These are phyloP conservation scores for Eremothecium gossypii DNA, from an alignment of 1,139 yeast genomes.

Conservation along the genomic window DNA sequence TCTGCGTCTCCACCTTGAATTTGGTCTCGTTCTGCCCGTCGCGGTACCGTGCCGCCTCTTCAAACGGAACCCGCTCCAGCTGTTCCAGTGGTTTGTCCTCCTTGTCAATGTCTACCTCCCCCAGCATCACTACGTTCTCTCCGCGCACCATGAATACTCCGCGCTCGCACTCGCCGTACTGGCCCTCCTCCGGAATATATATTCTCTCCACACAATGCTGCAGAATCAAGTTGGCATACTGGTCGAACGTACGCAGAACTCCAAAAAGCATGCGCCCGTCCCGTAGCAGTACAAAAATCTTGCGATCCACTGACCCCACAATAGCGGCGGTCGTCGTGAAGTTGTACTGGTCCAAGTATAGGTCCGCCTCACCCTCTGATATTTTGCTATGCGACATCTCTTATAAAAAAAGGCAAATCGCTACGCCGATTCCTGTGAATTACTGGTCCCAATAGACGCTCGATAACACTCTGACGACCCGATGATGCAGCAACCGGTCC, in stretches of 20 bases:
- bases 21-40: conserved; percentile 32
- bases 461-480: too few relatives aligned
- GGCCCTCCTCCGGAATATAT: conserved; percentile 43
- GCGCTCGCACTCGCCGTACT: conserved; percentile 64
- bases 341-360: conserved; percentile 52
- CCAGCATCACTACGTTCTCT: conserved; percentile 92
- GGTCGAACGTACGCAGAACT: conserved; percentile 89
- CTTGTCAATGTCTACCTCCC: conserved; percentile 83
- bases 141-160: conserved; percentile 92
- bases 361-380: conserved; percentile 34
- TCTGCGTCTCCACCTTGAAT: conserved; percentile 39
- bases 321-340: conserved; percentile 96
- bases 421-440: neutral
- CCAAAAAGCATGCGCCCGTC: conserved; percentile 90
- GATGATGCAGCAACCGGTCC: too few relatives aligned
- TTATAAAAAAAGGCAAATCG: neutral
- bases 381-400: conserved; percentile 15
- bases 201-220: conserved; percentile 88
- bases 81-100: conserved; percentile 64
- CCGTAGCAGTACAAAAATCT: conserved; percentile 64
- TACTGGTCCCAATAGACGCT: too few relatives aligned
- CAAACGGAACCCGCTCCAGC: conserved; percentile 51
- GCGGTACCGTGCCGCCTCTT: conserved; percentile 46
- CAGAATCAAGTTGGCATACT: conserved; percentile 82
- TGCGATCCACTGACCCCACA: conserved; percentile 85